Evolutionary conservation across 768 basidiomycete genomes (phyloP).

Genomic region (Albatrellus ellisii): DNA sequence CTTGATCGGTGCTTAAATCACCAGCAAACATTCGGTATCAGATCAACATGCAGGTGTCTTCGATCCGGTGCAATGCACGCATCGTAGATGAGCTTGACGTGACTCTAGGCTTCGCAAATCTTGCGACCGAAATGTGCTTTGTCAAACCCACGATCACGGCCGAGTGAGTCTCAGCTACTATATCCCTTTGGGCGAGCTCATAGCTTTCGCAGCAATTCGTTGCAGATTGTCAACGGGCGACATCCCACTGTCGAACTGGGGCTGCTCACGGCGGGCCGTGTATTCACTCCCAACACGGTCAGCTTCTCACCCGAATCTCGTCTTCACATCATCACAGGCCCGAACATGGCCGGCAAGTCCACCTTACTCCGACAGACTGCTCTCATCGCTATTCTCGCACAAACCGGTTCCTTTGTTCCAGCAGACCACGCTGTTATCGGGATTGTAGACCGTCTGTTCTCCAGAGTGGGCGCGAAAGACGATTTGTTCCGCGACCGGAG

Average conservation of each 20-base stretch:
- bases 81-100: constrained; percentile 86
- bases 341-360: constrained; percentile 94
- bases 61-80: constrained; percentile 61
- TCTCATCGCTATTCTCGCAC: constrained; percentile 79
- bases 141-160: constrained; percentile 57
- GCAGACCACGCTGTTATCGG: constrained; percentile 73
- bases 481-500: constrained; percentile 88
- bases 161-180: constrained; percentile 34
- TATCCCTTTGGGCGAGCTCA: neutral
- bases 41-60: constrained; percentile 46
- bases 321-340: constrained; percentile 82
- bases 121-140: constrained; percentile 70
- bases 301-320: constrained; percentile 43
- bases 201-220: constrained; percentile 21
- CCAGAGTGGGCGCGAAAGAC: constrained; percentile 91
- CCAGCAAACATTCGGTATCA: constrained; percentile 17
- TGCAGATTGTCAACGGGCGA: constrained; percentile 66
- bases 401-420: constrained; percentile 89
- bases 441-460: constrained; percentile 83
- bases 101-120: constrained; percentile 61
- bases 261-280: constrained; percentile 55
- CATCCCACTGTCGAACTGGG: constrained; percentile 93
- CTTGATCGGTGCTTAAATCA: neutral
- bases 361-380: constrained; percentile 88
- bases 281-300: constrained; percentile 79